Conservation (phyloP, 257 asterid genomes). For the Agastache rugosa region DNA sequence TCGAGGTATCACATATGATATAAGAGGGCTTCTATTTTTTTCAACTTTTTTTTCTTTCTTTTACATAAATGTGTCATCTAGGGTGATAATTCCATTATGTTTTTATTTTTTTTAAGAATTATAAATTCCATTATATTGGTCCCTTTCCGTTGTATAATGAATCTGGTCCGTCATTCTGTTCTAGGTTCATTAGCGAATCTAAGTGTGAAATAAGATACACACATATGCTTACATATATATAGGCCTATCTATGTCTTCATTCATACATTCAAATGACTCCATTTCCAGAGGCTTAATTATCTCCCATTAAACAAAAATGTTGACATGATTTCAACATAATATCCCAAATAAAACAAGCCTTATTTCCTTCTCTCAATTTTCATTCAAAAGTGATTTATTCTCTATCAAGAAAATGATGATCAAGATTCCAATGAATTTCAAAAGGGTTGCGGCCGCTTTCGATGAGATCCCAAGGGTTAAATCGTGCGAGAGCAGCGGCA, state of each 20-base stretch:
- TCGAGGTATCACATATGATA: too few species aligned
- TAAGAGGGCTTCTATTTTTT: too few species aligned
- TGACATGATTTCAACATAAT: conserved; percentile 41
- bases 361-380: background rate
- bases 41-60: too few species aligned
- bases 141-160: conserved; percentile 3
- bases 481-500: conserved; percentile 77
- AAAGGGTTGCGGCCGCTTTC: conserved; percentile 62
- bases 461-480: conserved; percentile 54
- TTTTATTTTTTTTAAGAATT: too few species aligned
- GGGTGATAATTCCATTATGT: background rate
- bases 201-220: background rate
- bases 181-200: conserved; percentile 12
- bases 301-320: conserved; percentile 24
- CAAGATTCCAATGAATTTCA: conserved; percentile 53
- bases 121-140: background rate
- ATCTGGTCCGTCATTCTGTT: conserved; percentile 15
- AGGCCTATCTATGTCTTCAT: conserved; percentile 39
- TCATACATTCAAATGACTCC: conserved; percentile 42
- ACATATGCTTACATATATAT: background rate
- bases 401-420: conserved; percentile 34
- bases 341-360: too few species aligned
- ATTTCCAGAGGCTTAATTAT: conserved; percentile 15
- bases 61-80: background rate
- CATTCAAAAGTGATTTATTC: background rate